These are phyloP conservation scores for Leccinum griseonigrum DNA, from an alignment of 1,284 basidiomycete species.

Conservation along the genomic window DNA sequence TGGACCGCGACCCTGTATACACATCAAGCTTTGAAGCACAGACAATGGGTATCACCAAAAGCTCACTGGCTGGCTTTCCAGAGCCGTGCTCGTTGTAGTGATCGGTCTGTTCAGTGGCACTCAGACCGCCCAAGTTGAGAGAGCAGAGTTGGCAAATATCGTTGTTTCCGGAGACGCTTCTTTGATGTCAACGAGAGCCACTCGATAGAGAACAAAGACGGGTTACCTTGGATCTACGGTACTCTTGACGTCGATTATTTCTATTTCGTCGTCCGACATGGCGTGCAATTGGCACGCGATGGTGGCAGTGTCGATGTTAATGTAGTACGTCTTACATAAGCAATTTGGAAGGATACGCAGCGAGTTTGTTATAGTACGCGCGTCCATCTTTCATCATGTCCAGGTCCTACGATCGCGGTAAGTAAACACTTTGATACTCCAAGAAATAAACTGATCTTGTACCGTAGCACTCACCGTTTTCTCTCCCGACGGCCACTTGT, in stretches of 20 bases:
- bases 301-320: slow-evolving; percentile 21
- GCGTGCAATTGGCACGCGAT: not conserved
- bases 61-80: slow-evolving; percentile 1
- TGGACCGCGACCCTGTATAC: slow-evolving; percentile 13
- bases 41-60: not conserved
- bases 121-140: slow-evolving; percentile 38
- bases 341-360: slow-evolving; percentile 15
- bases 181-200: slow-evolving; percentile 6
- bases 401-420: slow-evolving; percentile 38
- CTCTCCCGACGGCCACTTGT: slow-evolving; percentile 92
- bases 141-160: slow-evolving; percentile 50
- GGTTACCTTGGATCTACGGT: slow-evolving; percentile 11
- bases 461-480: slow-evolving; percentile 84
- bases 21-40: not conserved
- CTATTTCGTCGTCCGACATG: slow-evolving; percentile 26
- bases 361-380: slow-evolving; percentile 51
- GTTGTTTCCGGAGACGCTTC: slow-evolving; percentile 14
- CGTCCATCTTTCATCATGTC: slow-evolving; percentile 40
- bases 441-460: slow-evolving; percentile 11
- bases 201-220: too few species aligned
- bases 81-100: slow-evolving; percentile 50
- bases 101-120: slow-evolving; percentile 35
- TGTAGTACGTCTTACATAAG: slow-evolving; percentile 32
- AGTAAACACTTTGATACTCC: not conserved
- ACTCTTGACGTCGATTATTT: slow-evolving; percentile 19